phyloP scores from a whole-genome alignment of 2,329 filamentous ascomycete species.

The Penicillium sp. region DNA sequence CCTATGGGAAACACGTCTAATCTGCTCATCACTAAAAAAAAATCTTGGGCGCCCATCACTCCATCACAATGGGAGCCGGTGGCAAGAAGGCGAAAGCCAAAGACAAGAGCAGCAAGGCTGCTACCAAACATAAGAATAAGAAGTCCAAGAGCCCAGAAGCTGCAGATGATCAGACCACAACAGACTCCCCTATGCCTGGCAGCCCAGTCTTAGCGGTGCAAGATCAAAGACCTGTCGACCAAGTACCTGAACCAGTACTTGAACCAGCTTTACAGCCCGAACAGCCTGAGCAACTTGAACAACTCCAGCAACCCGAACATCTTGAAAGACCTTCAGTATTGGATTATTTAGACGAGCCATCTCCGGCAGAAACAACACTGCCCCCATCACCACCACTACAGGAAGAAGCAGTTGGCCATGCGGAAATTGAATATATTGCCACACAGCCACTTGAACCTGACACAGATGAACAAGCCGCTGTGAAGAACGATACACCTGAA shows the following conservation, averaged over 20 bases:
- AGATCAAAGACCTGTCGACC: slow-evolving; percentile 21
- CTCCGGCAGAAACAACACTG: not conserved
- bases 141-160: slow-evolving; percentile 34
- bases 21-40: slow-evolving; percentile 15
- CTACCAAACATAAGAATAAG: slow-evolving; percentile 34
- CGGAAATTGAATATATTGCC: not conserved
- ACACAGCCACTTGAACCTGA: slow-evolving; percentile 8
- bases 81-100: slow-evolving; percentile 33
- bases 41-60: slow-evolving; percentile 33
- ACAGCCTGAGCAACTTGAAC: slow-evolving; percentile 1
- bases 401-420: not conserved
- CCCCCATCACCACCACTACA: not conserved
- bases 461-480: slow-evolving; percentile 16
- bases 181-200: slow-evolving; percentile 23
- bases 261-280: slow-evolving; percentile 4
- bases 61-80: slow-evolving; percentile 28
- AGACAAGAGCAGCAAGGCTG: slow-evolving; percentile 29
- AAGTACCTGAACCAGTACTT: slow-evolving; percentile 7
- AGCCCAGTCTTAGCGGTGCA: slow-evolving; percentile 18
- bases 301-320: not conserved
- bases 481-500: slow-evolving; percentile 20
- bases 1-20: slow-evolving; percentile 36
- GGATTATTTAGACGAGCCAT: not conserved
- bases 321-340: not conserved
- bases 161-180: slow-evolving; percentile 27